Base-by-base conservation (phyloP, 2,329 filamentous ascomycete species). In the Exophiala spinifera region DNA sequence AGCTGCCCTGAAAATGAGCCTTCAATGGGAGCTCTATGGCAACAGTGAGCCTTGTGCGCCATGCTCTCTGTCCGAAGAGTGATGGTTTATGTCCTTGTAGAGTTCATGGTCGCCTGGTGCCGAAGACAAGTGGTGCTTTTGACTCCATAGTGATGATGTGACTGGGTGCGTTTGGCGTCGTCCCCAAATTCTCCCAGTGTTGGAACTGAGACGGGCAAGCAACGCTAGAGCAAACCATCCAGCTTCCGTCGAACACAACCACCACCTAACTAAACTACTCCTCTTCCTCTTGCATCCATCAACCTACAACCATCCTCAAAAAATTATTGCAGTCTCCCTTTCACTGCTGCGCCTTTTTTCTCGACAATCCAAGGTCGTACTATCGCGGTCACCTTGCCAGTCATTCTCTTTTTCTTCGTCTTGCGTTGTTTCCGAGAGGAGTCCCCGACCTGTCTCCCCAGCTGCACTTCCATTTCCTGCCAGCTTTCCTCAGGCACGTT, bases 271-370 rank as follows among this genome's bases (percentile, higher is more conserved):
- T 8, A 8, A 31, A 6, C 31, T 28, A 49, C 37, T 54, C 47
- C 47, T 55, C 47, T 46, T 51, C 34, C 47, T 51, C 36, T 49
- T 51, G 51, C 51, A 53, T 44, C 25, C 47, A 51, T 39, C 42
- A 39, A 21, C n/a, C 23, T 52, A 37, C 28, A 19, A 46, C 20
- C 10, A 14, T 17, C 19, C 40, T 36, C 42, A 46, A 37, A 23
- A 21, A 31, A 42, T 42, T 52, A 42, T 34, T 33, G 50, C 50
- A 52, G 43, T 47, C 34, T 47, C 20, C 34, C 8, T 37, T 37
- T 37, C 19, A 13, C 33, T 49, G 36, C 37, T 49, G 45, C 51
- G 43, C 15, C 47, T 45, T 51, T 34, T 25, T 49, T 31, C 45
- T 44, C n/a, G 45, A 49, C 36, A 31, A 34, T 33, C 31, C 50